Percentiles rank a stretch among this genome's conserved stretches.
These are phyloP conservation scores for Scenedesmus sp. DNA, from an alignment of 163 green algal species.

Conservation along the genomic window DNA sequence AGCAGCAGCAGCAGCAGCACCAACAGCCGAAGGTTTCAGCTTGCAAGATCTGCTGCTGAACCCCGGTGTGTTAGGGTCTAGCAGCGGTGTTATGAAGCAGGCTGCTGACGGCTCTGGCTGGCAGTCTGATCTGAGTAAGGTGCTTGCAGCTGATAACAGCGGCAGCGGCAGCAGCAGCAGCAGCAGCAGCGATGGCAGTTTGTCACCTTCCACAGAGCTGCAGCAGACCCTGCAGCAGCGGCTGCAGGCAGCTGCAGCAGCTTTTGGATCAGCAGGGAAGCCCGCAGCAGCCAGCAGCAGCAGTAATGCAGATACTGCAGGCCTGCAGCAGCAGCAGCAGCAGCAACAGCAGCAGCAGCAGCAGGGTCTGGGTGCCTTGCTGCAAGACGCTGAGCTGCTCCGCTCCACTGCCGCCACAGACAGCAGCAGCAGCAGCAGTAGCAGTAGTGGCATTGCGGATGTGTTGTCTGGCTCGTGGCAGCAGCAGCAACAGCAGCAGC, in stretches of 20 bases:
- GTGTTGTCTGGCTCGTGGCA: not conserved
- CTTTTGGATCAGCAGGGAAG: not conserved
- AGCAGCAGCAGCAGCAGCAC: not conserved
- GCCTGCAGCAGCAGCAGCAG: slow-evolving; percentile 18
- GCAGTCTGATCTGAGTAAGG: not conserved
- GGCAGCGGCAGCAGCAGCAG: not conserved
- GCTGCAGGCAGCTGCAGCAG: slow-evolving; percentile 10
- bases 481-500: slow-evolving; percentile 37
- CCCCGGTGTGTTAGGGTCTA: not conserved
- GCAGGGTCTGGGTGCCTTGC: not conserved
- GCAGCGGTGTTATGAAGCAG: not conserved
- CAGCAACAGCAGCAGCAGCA: slow-evolving; percentile 18
- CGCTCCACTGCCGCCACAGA: not conserved
- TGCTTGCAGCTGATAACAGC: not conserved
- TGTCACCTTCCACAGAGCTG: not conserved
- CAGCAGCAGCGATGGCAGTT: not conserved
- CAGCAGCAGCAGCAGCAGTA: slow-evolving; percentile 15
- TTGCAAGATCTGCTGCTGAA: not conserved
- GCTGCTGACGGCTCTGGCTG: not conserved
- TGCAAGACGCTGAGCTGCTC: not conserved
- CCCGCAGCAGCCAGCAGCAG: not conserved
- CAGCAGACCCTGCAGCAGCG: slow-evolving; percentile 4
- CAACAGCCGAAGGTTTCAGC: not conserved
- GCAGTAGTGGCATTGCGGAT: not conserved
- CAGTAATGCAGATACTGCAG: not conserved